Evolutionary conservation across 495 filamentous ascomycete species (phyloP).

Genomic region (Achaetomiella virescens): DNA sequence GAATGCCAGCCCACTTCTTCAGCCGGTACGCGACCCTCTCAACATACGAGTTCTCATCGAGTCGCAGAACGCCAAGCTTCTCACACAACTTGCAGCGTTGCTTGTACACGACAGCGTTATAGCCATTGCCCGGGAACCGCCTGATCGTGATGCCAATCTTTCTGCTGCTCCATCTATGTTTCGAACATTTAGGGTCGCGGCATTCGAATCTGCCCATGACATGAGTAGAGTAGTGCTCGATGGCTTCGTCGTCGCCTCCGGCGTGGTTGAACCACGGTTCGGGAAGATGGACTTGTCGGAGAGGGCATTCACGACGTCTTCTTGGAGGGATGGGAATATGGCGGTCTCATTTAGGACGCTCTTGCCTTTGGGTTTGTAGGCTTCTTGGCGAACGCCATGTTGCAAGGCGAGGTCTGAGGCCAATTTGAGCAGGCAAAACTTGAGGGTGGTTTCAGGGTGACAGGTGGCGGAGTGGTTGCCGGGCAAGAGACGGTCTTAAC

Average conservation of each 20-base stretch:
- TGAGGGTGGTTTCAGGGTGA: too few relatives aligned
- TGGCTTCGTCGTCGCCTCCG: not conserved
- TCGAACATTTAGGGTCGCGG: slow-evolving; percentile 15
- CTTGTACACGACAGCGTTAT: slow-evolving; percentile 27
- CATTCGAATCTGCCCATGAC: slow-evolving; percentile 27
- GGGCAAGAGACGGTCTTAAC: not conserved
- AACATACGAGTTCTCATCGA: slow-evolving; percentile 25
- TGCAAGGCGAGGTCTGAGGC: not conserved
- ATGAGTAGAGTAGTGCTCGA: slow-evolving; percentile 17
- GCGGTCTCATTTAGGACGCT: not conserved
- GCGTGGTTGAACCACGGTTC: not conserved
- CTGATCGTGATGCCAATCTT: slow-evolving; percentile 24
- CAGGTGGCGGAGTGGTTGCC: not conserved
- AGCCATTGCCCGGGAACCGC: slow-evolving; percentile 20
- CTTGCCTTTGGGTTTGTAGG: not conserved
- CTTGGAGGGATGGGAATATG: slow-evolving; percentile 1
- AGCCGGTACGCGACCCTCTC: slow-evolving; percentile 27
- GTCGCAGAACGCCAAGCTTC: slow-evolving; percentile 16
- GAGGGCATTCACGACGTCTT: not conserved
- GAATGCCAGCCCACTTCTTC: slow-evolving; percentile 27
- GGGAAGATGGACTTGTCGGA: not conserved
- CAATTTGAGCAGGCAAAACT: not conserved
- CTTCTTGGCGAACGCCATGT: not conserved
- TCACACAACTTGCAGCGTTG: slow-evolving; percentile 25
- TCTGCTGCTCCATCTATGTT: slow-evolving; percentile 26